Evolutionary conservation across 2,329 filamentous ascomycete genomes (phyloP).

Genomic region (Dactylellina parvicollis): DNA sequence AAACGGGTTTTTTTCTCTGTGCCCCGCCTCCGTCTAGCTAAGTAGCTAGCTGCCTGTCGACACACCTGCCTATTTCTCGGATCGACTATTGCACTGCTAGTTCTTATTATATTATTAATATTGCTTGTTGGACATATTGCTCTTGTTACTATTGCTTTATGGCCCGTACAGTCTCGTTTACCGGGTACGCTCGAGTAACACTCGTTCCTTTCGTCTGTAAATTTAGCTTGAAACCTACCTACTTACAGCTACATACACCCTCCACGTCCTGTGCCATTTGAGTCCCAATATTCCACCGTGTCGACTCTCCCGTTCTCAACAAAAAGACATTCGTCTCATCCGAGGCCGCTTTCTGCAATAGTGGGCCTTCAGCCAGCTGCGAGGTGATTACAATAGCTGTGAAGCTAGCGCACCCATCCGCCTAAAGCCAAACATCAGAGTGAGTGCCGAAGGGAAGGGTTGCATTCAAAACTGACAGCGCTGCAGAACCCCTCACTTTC

Average conservation of each 20-base stretch:
- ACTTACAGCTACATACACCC: not conserved
- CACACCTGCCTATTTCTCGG: not conserved
- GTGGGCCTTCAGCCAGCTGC: slow-evolving; percentile 44
- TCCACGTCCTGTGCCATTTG: not conserved
- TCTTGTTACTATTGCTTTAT: not conserved
- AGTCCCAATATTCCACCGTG: too few species aligned
- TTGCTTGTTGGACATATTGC: not conserved
- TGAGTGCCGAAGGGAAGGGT: slow-evolving; percentile 12
- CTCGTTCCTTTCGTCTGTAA: slow-evolving; percentile 1
- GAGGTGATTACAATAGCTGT: slow-evolving; percentile 32
- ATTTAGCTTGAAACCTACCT: not conserved
- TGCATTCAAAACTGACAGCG: slow-evolving; percentile 39
- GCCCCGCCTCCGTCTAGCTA: slow-evolving; percentile 25
- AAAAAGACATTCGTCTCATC: not conserved
- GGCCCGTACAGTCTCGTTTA: too few species aligned
- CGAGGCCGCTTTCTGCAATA: slow-evolving; percentile 8
- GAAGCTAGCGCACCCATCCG: slow-evolving; percentile 44
- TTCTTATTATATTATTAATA: slow-evolving; percentile 15
- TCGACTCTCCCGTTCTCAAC: not conserved
- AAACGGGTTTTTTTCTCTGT: slow-evolving; percentile 32
- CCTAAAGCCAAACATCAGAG: slow-evolving; percentile 39
- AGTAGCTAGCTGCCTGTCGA: too few species aligned
- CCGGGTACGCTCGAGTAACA: not conserved
- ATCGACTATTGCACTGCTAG: not conserved
- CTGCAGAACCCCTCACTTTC: slow-evolving; percentile 43